Conservation (phyloP, 1,284 basidiomycete species). For the Ceratobasidium sp. region DNA sequence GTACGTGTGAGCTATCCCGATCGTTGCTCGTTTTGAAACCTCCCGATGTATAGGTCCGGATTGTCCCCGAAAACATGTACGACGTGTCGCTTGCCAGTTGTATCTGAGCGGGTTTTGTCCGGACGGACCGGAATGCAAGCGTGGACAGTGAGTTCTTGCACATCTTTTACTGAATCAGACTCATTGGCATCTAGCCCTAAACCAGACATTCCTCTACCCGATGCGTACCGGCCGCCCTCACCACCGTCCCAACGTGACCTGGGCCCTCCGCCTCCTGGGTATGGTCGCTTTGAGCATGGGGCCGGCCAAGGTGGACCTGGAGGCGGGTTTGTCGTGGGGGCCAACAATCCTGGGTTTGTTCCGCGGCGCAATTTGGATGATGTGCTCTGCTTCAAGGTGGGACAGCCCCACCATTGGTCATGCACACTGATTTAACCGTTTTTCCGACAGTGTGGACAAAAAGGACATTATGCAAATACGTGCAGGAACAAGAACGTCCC, state of each 20-base stretch:
- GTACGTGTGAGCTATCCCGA: conserved; percentile 60
- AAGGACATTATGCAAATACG: conserved; percentile 95
- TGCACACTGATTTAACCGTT: conserved; percentile 9
- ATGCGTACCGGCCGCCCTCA: conserved; percentile 82
- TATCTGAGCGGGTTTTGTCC: conserved; percentile 98
- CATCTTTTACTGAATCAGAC: conserved; percentile 29
- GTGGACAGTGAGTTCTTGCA: conserved; percentile 82
- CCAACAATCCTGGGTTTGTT: conserved; percentile 47
- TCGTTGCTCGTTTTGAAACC: conserved; percentile 31
- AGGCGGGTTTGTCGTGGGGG: conserved; percentile 50
- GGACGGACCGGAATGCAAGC: conserved; percentile 88
- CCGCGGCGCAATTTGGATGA: conserved; percentile 84
- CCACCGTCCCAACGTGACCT: conserved; percentile 81
- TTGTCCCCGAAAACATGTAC: conserved; percentile 94
- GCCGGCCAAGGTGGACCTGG: conserved; percentile 51
- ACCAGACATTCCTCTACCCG: conserved; percentile 75
- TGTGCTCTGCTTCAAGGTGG: conserved; percentile 90
- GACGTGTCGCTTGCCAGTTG: conserved; percentile 88
- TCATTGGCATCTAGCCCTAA: conserved; percentile 69
- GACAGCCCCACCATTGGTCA: conserved; percentile 45
- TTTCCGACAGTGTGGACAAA: conserved; percentile 78
- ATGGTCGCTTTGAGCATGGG: conserved; percentile 57
- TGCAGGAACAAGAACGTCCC: conserved; percentile 88
- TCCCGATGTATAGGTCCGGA: conserved; percentile 71
- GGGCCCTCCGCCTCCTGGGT: conserved; percentile 92